Evolutionary conservation across 2,329 filamentous ascomycete genomes (phyloP).

Genomic region (Parastagonospora avenae): DNA sequence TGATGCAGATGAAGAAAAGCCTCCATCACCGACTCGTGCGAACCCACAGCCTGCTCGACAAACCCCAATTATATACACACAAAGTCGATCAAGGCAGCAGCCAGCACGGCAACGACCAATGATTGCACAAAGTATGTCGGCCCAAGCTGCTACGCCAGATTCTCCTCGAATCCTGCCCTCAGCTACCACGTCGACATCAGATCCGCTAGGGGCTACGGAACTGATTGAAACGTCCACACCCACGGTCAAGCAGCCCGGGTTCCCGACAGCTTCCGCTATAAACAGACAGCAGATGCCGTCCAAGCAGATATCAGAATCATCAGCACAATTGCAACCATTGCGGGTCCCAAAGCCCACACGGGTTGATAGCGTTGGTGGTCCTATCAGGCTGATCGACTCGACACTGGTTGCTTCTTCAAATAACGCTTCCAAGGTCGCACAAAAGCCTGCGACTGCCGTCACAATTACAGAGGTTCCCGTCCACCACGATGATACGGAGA

Average conservation of each 20-base stretch:
- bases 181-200: background rate
- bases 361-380: background rate
- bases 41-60: background rate
- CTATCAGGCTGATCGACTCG: background rate
- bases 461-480: background rate
- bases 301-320: background rate
- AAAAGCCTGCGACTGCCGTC: conserved; percentile 11
- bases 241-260: background rate
- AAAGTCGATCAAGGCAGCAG: conserved; percentile 2
- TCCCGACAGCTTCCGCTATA: background rate
- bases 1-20: background rate
- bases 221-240: background rate
- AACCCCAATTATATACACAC: background rate
- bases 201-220: background rate
- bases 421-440: background rate
- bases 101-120: background rate
- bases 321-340: background rate
- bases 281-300: background rate
- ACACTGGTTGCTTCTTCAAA: background rate
- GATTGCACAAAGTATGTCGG: too few species aligned
- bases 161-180: background rate
- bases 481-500: background rate
- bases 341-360: background rate
- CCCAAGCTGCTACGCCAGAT: background rate
- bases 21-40: background rate